Evolutionary conservation across 352 stramenopile species (phyloP).

Genomic region (Pythium volutum): DNA sequence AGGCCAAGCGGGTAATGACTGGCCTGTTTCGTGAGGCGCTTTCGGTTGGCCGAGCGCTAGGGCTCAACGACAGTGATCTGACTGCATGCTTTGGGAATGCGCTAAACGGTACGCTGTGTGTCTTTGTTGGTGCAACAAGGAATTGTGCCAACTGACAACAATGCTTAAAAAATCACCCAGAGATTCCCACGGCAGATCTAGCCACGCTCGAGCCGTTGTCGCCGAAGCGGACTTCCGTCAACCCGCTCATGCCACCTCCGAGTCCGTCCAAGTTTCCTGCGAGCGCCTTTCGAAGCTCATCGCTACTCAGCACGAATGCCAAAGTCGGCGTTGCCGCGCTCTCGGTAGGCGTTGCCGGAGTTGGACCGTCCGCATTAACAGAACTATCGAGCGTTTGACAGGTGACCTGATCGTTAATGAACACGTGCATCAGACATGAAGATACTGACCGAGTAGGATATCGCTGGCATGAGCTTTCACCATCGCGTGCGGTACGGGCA

Average conservation of each 20-base stretch:
- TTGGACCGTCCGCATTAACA: conserved; percentile 8
- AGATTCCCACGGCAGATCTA: background rate
- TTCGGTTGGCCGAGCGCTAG: conserved; percentile 31
- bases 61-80: conserved; percentile 30
- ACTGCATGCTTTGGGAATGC: conserved; percentile 33
- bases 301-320: conserved; percentile 22
- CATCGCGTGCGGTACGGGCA: background rate
- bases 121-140: no score
- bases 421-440: background rate
- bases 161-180: background rate
- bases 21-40: conserved; percentile 37
- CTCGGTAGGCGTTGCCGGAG: conserved; percentile 21
- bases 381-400: conserved; percentile 19
- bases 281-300: conserved; percentile 32
- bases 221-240: conserved; percentile 2
- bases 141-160: no score
- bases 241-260: conserved; percentile 22
- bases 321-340: conserved; percentile 18
- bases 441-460: background rate
- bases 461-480: background rate
- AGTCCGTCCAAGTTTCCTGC: conserved; percentile 37
- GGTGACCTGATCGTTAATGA: no score
- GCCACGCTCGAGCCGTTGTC: background rate
- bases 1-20: conserved; percentile 25
- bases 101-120: conserved; percentile 8